Evolutionary conservation across 305 asterid genomes (phyloP).

Genomic region (Fraxinus sp.): DNA sequence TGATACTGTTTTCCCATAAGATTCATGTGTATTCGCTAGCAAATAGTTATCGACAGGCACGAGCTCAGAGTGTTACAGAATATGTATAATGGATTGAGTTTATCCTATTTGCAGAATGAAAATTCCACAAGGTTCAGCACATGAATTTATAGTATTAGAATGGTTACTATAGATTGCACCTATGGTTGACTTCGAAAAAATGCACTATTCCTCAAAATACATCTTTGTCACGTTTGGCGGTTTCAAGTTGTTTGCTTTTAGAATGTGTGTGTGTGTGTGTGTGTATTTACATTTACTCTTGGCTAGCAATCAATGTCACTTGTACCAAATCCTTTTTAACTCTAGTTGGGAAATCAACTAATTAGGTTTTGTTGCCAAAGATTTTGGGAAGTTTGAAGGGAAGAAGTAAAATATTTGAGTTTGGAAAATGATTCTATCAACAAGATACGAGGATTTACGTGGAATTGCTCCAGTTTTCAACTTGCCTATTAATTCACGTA

Average conservation of each 20-base stretch:
- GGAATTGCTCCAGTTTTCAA: neutral
- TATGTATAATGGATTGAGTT: neutral
- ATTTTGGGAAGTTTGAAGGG: neutral
- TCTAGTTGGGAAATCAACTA: neutral
- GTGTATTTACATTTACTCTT: neutral
- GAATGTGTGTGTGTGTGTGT: too few relatives aligned
- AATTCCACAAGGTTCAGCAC: neutral
- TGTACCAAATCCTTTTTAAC: neutral
- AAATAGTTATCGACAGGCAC: neutral
- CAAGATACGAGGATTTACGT: neutral
- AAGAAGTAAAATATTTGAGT: neutral
- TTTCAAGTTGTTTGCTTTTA: too few relatives aligned
- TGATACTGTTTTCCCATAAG: neutral
- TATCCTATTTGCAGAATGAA: neutral
- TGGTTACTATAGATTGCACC: neutral
- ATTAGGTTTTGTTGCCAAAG: neutral
- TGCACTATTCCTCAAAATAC: neutral
- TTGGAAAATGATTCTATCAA: neutral
- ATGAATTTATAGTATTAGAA: neutral
- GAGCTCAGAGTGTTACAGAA: neutral
- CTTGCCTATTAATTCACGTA: neutral
- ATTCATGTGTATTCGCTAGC: neutral
- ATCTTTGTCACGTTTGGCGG: neutral
- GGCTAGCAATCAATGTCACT: neutral
- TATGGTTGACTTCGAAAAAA: neutral